phyloP scores from a whole-genome alignment of 2,329 filamentous ascomycete species.

The Neofusicoccum laricinum region DNA sequence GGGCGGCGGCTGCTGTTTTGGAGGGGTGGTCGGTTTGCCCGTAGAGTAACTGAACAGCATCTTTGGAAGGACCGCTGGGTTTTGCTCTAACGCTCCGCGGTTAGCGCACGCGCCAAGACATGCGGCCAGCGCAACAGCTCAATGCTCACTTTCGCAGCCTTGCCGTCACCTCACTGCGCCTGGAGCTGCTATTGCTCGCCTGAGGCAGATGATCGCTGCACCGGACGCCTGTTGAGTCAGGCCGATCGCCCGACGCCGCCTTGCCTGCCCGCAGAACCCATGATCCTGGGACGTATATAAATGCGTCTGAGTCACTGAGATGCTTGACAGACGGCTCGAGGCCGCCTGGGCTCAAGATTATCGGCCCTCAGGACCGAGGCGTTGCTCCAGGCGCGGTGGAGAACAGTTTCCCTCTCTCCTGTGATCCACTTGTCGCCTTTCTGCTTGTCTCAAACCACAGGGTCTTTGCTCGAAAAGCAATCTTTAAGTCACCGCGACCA shows the following conservation, averaged over 20 bases:
- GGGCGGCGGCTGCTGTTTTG: constrained; percentile 6
- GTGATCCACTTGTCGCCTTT: too few species aligned
- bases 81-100: background rate
- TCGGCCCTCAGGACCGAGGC: too few species aligned
- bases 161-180: background rate
- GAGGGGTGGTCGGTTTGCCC: constrained; percentile 13
- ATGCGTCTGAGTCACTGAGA: background rate
- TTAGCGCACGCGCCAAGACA: background rate
- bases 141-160: background rate
- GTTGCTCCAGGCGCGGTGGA: too few species aligned
- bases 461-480: too few species aligned
- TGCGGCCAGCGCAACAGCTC: constrained; percentile 2
- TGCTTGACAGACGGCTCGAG: background rate
- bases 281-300: background rate
- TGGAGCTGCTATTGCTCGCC: background rate
- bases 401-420: too few species aligned
- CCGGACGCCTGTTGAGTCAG: background rate
- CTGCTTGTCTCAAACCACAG: too few species aligned
- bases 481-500: too few species aligned
- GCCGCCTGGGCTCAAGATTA: too few species aligned
- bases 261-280: background rate
- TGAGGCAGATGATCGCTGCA: background rate
- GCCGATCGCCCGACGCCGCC: background rate
- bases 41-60: background rate
- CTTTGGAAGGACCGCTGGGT: background rate